A percentile compares a stretch with the other conserved stretches of the same genome.
Conservation (phyloP, 169 alveolate species). For the Babesia divergens region DNA sequence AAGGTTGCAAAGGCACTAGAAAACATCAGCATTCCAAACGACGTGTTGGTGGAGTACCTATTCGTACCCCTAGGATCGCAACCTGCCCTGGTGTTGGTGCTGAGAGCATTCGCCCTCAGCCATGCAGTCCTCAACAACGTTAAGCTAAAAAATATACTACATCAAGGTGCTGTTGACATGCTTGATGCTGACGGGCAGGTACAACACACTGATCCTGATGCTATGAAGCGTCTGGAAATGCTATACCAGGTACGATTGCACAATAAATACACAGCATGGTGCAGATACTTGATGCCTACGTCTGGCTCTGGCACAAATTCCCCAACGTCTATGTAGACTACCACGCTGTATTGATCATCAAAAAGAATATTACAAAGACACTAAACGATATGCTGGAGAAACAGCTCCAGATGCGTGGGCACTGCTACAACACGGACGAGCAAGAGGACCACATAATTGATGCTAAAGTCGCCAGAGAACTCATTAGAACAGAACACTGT, state of each 20-base stretch:
- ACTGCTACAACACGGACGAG: background rate
- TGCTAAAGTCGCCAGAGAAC: constrained; percentile 18
- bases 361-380: constrained; percentile 2
- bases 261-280: background rate
- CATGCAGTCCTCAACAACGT: constrained; percentile 48
- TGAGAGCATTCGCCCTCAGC: constrained; percentile 53
- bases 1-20: constrained; percentile 26
- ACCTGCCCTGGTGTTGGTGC: constrained; percentile 20
- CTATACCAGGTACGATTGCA: constrained; percentile 24
- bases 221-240: constrained; percentile 24
- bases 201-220: background rate
- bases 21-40: constrained; percentile 12
- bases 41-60: constrained; percentile 37
- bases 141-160: constrained; percentile 24
- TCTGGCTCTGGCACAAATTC: constrained; percentile 51
- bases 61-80: constrained; percentile 53
- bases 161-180: constrained; percentile 12
- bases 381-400: constrained; percentile 13
- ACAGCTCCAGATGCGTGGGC: background rate
- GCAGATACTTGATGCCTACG: constrained; percentile 46
- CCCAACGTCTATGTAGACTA: constrained; percentile 46
- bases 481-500: background rate
- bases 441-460: constrained; percentile 1
- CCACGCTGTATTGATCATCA: constrained; percentile 27
- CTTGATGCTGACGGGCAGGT: background rate